Conservation (phyloP, 306 rosid species). For the Fagus crenata region DNA sequence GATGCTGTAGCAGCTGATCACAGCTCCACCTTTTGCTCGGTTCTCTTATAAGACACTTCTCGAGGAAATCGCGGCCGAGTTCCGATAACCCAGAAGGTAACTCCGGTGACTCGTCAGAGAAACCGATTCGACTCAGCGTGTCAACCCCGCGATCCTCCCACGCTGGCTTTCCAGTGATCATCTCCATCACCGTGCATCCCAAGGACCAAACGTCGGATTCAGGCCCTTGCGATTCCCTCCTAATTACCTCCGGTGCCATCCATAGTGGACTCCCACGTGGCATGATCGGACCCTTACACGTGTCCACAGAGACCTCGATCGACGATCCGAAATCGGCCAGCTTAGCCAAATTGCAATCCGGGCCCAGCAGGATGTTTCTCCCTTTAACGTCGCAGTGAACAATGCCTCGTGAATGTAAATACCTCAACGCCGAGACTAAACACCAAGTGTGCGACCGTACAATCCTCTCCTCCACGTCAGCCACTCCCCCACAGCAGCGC, state of each 20-base stretch:
- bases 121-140: conserved; percentile 65
- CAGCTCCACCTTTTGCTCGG: conserved; percentile 67
- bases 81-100: conserved; percentile 57
- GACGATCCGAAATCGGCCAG: conserved; percentile 89
- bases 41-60: conserved; percentile 62
- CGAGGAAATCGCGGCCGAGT: conserved; percentile 58
- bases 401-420: conserved; percentile 57
- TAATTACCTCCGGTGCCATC: conserved; percentile 98
- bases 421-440: conserved; percentile 56
- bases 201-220: conserved; percentile 89
- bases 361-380: conserved; percentile 56
- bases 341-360: conserved; percentile 34
- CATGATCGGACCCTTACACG: not conserved
- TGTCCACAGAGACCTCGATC: not conserved
- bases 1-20: conserved; percentile 82
- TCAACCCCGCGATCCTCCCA: conserved; percentile 69
- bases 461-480: conserved; percentile 55
- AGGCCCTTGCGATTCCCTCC: conserved; percentile 70
- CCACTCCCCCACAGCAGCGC: not conserved
- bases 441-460: conserved; percentile 60
- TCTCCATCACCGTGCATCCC: conserved; percentile 87
- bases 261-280: conserved; percentile 93
- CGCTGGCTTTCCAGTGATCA: conserved; percentile 71
- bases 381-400: conserved; percentile 92
- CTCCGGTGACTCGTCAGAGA: conserved; percentile 52